Base-by-base conservation (phyloP, 306 rosid genomes). In the Trifolium dubium region DNA sequence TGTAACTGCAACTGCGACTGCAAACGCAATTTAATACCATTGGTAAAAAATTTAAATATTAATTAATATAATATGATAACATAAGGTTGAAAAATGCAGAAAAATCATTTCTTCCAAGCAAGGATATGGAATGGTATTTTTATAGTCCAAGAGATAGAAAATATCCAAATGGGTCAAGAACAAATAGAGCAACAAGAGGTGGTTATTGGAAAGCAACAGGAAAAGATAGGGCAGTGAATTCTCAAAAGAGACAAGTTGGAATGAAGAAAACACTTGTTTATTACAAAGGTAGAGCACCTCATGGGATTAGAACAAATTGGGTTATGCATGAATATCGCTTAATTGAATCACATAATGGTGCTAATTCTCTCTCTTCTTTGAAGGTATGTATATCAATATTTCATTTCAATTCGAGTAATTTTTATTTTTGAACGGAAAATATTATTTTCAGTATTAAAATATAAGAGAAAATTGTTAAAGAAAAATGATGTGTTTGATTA, bases 151-250 rank as follows among this genome's bases (percentile, higher is more conserved):
- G 97, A 56, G 96, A 93, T 41, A 80, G 96, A 18, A 93, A 93
- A 84, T 93, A 93, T 63, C 98, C 98, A n/a, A 93, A 93, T 31
- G 98, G 98, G n/a, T 93, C 98, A 18, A 91, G 98, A 71, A 93
- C 97, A 3, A 93, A 93, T 72, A 49, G 98, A 19, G 98, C 98
- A 5, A 93, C 98, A 4, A 67, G 83, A 70, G 97, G 87, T 3
- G 98, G 98, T 46, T 93, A 93, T 60, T 93, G 98, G 98, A 93
- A 93, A 76, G 98, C 98, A 4, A 93, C 98, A 0, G 98, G 98
- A 7, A 93, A 93, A 71, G 98, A 93, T 72, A 74, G 98, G 62
- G 31, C 88, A 2, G 98, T 93, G 19, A 86, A 86, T 14, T 88
- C 97, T 50, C 93, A 86, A 31, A 81, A 86, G 72, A 84, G 63